phyloP scores from a whole-genome alignment of 352 stramenopile species.

The Globisporangium nodosum region DNA sequence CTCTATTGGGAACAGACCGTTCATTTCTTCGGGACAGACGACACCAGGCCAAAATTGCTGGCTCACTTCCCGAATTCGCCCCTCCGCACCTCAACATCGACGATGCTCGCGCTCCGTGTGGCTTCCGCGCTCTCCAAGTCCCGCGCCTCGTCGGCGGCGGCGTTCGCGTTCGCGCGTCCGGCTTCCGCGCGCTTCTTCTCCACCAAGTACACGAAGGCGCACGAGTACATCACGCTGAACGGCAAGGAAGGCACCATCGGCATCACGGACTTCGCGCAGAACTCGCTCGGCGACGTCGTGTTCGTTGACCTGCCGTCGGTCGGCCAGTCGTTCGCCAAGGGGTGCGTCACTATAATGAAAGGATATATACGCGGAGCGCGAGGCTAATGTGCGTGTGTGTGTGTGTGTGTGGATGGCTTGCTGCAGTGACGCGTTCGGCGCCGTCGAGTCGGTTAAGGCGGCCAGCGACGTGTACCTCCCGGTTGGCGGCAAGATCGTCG shows the following conservation, averaged over 20 bases:
- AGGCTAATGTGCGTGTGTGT: neutral
- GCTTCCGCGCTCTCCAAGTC: slow-evolving; percentile 50
- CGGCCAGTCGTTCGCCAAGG: slow-evolving; percentile 92
- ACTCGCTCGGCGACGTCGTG: slow-evolving; percentile 95
- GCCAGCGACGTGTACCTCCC: slow-evolving; percentile 97
- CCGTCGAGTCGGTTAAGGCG: slow-evolving; percentile 98
- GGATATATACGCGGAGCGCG: neutral
- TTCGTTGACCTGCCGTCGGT: slow-evolving; percentile 96
- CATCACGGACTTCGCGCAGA: slow-evolving; percentile 98
- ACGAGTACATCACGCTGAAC: slow-evolving; percentile 83
- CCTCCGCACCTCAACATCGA: neutral
- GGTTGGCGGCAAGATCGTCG: slow-evolving; percentile 89
- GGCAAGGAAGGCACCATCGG: slow-evolving; percentile 88
- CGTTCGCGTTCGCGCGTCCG: slow-evolving; percentile 45
- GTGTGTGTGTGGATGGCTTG: neutral
- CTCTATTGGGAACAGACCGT: too few species aligned
- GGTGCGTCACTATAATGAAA: slow-evolving; percentile 32
- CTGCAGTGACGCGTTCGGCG: slow-evolving; percentile 90
- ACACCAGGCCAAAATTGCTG: too few species aligned
- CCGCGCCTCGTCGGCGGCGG: slow-evolving; percentile 18
- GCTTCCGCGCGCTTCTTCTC: slow-evolving; percentile 39
- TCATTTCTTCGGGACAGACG: slow-evolving; percentile 17
- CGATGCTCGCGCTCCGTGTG: slow-evolving; percentile 49
- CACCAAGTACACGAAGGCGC: slow-evolving; percentile 82
- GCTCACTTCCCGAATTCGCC: neutral